phyloP scores from a whole-genome alignment of 2,329 filamentous ascomycete species.

The Beauveria rudraprayagi region DNA sequence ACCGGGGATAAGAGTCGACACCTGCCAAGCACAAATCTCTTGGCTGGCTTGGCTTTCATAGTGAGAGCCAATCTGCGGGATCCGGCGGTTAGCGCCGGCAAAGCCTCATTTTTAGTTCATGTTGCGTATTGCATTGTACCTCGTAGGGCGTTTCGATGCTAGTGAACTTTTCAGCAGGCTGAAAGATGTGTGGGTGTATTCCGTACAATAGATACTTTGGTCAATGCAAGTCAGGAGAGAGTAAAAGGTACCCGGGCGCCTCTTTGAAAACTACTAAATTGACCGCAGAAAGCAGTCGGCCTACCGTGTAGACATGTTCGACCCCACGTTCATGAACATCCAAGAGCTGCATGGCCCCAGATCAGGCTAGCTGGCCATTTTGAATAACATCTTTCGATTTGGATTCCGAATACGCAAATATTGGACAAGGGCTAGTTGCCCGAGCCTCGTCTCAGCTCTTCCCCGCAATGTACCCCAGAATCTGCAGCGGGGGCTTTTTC shows the following conservation, averaged over 20 bases:
- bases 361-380: not conserved
- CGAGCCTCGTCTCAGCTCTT: not conserved
- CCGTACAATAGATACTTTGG: too few species aligned
- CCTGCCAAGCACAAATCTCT: not conserved
- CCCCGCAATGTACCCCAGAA: not conserved
- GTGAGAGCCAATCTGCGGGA: not conserved
- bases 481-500: not conserved
- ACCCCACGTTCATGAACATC: too few species aligned
- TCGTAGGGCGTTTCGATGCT: conserved; percentile 1
- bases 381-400: not conserved
- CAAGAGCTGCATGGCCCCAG: too few species aligned
- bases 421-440: not conserved
- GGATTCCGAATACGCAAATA: not conserved
- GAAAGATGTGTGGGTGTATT: not conserved
- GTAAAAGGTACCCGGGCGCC: too few species aligned
- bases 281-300: too few species aligned
- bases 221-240: too few species aligned
- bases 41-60: conserved; percentile 1
- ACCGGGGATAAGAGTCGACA: not conserved
- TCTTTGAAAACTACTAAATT: too few species aligned
- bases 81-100: not conserved
- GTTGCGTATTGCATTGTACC: not conserved
- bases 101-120: not conserved
- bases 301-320: too few species aligned
- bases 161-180: not conserved